These are phyloP conservation scores for Blastocystis sp. DNA, from an alignment of 352 stramenopile genomes.

Conservation along the genomic window DNA sequence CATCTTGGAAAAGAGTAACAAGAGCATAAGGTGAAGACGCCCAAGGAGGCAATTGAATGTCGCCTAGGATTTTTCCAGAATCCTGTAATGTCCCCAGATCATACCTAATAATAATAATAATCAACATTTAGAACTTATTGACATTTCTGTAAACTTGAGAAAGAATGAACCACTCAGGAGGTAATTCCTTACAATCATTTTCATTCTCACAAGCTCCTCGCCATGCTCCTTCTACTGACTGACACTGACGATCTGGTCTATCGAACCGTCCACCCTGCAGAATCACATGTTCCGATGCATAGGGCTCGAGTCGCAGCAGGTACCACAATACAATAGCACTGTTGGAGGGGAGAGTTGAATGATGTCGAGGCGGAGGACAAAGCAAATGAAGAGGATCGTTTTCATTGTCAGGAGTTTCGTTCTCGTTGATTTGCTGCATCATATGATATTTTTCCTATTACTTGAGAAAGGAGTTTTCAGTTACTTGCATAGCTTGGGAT, in stretches of 20 bases:
- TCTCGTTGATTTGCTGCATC: constrained; percentile 63
- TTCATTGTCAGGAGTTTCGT: constrained; percentile 66
- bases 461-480: neutral
- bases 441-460: constrained; percentile 63
- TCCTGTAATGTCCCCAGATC: constrained; percentile 75
- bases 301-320: constrained; percentile 83
- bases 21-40: constrained; percentile 86
- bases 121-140: constrained; percentile 65
- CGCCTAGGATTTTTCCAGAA: constrained; percentile 72
- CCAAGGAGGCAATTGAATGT: constrained; percentile 93
- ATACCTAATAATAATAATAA: constrained; percentile 64
- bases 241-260: constrained; percentile 70
- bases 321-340: constrained; percentile 92
- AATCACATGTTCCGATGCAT: constrained; percentile 68
- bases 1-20: constrained; percentile 83
- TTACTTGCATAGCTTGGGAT: constrained; percentile 73
- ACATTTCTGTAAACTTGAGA: constrained; percentile 78
- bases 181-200: constrained; percentile 72
- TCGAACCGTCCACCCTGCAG: constrained; percentile 70
- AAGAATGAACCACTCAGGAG: constrained; percentile 74
- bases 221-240: constrained; percentile 66
- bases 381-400: constrained; percentile 85
- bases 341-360: constrained; percentile 92
- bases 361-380: constrained; percentile 86
- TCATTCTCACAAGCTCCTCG: constrained; percentile 66